A percentile compares a stretch with the other conserved stretches of the same genome.
Evolutionary conservation across 331 rosid species (phyloP).

Genomic region (Quercus tomentella): DNA sequence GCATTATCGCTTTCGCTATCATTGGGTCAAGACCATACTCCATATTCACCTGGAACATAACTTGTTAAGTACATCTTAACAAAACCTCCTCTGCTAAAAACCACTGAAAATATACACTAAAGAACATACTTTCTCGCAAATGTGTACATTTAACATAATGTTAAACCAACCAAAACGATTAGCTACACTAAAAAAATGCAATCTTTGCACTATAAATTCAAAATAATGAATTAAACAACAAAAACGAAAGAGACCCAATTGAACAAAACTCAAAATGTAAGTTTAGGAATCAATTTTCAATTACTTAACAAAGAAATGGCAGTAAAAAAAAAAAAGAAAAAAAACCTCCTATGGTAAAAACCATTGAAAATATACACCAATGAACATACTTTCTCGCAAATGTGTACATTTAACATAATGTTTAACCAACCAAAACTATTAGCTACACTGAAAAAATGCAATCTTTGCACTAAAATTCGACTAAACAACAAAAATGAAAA

Average conservation of each 20-base stretch:
- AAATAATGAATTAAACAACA: neutral
- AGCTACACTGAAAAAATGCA: neutral
- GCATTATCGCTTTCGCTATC: slow-evolving; percentile 82
- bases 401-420: too few relatives aligned
- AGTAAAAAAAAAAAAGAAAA: neutral
- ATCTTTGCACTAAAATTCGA: neutral
- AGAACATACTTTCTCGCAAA: too few relatives aligned
- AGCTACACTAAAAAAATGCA: neutral
- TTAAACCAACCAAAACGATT: too few relatives aligned
- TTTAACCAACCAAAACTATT: too few relatives aligned
- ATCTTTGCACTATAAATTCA: neutral
- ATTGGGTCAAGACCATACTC: slow-evolving; percentile 87
- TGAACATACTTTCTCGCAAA: too few relatives aligned
- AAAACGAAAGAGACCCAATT: neutral
- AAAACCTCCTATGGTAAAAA: neutral
- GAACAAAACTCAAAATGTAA: neutral
- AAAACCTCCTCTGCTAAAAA: neutral
- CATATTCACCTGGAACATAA: slow-evolving; percentile 66
- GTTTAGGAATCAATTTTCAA: neutral
- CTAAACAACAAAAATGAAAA: neutral
- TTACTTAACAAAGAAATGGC: neutral
- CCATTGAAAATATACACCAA: neutral
- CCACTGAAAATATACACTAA: neutral
- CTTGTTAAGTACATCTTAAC: neutral
- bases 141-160: too few relatives aligned